A percentile compares a stretch with the other conserved stretches of the same genome.
phyloP scores from a whole-genome alignment of 2,329 filamentous ascomycete genomes.

The Thielaviopsis euricoi region DNA sequence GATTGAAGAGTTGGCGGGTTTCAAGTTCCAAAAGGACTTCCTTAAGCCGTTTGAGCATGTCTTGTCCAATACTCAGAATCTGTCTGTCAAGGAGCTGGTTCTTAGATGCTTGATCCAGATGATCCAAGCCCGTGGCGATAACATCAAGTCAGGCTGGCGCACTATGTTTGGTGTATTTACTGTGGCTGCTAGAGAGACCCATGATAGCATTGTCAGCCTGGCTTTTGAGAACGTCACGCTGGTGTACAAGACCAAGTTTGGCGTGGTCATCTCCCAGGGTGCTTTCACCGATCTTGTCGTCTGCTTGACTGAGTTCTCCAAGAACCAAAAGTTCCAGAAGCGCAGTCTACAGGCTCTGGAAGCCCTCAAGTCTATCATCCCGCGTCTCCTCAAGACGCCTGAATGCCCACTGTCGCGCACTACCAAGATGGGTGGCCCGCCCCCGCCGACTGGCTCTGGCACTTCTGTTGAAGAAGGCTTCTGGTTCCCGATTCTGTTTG shows the following conservation, averaged over 20 bases:
- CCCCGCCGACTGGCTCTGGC: slow-evolving; percentile 40
- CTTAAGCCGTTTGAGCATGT: slow-evolving; percentile 97
- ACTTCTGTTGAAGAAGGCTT: slow-evolving; percentile 93
- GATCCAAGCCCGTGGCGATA: slow-evolving; percentile 93
- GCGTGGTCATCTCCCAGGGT: slow-evolving; percentile 87
- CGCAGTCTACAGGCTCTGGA: slow-evolving; percentile 95
- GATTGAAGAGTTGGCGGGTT: slow-evolving; percentile 90
- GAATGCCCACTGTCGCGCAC: slow-evolving; percentile 78
- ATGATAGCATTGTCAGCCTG: slow-evolving; percentile 85
- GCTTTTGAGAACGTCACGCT: slow-evolving; percentile 94
- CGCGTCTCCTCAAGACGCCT: slow-evolving; percentile 86
- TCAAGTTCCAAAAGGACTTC: slow-evolving; percentile 99
- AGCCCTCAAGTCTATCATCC: slow-evolving; percentile 80
- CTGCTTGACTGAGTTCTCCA: slow-evolving; percentile 94
- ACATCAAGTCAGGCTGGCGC: slow-evolving; percentile 94
- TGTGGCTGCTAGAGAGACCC: slow-evolving; percentile 79
- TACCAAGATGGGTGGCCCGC: slow-evolving; percentile 22
- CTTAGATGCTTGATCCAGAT: slow-evolving; percentile 93
- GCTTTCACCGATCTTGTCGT: slow-evolving; percentile 94
- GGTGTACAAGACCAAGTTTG: slow-evolving; percentile 89
- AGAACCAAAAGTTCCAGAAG: slow-evolving; percentile 97
- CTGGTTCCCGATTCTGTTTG: slow-evolving; percentile 96
- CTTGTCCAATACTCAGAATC: slow-evolving; percentile 78
- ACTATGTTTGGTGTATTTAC: slow-evolving; percentile 99
- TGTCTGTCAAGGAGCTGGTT: slow-evolving; percentile 94